phyloP scores from a whole-genome alignment of 306 rosid genomes.

The Vigna nakashimae region DNA sequence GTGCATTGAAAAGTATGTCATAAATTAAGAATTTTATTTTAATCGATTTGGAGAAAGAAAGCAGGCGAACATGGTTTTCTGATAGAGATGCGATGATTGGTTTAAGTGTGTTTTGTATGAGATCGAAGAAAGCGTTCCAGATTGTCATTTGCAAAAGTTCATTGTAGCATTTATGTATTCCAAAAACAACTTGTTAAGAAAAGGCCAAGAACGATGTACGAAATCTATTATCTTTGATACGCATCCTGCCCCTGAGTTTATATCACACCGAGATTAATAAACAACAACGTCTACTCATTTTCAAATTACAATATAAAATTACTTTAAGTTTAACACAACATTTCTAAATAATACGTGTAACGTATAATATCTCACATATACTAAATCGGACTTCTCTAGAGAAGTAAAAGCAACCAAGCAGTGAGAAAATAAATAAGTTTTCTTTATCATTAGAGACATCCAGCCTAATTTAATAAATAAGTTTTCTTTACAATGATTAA shows the following conservation, averaged over 20 bases:
- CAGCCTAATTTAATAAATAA: too few species aligned
- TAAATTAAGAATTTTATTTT: neutral
- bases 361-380: too few species aligned
- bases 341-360: too few species aligned
- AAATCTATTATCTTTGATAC: conserved; percentile 58
- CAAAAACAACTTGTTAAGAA: conserved; percentile 46
- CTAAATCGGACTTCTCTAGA: too few species aligned
- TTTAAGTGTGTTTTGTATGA: conserved; percentile 38
- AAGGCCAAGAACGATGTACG: conserved; percentile 64
- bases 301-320: conserved; percentile 4
- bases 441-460: too few species aligned
- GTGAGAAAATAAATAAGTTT: too few species aligned
- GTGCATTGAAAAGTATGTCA: neutral
- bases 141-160: conserved; percentile 44
- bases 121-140: conserved; percentile 21
- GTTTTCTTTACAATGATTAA: too few species aligned
- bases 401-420: too few species aligned
- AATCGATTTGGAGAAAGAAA: conserved; percentile 2
- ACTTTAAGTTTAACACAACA: neutral
- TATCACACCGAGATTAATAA: conserved; percentile 34
- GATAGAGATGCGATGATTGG: conserved; percentile 45
- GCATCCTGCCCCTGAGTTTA: conserved; percentile 55
- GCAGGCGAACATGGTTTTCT: conserved; percentile 44
- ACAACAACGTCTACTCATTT: conserved; percentile 8
- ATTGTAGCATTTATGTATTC: conserved; percentile 46